These are phyloP conservation scores for Capsicum chinense DNA, from an alignment of 257 asterid species.

Conservation along the genomic window DNA sequence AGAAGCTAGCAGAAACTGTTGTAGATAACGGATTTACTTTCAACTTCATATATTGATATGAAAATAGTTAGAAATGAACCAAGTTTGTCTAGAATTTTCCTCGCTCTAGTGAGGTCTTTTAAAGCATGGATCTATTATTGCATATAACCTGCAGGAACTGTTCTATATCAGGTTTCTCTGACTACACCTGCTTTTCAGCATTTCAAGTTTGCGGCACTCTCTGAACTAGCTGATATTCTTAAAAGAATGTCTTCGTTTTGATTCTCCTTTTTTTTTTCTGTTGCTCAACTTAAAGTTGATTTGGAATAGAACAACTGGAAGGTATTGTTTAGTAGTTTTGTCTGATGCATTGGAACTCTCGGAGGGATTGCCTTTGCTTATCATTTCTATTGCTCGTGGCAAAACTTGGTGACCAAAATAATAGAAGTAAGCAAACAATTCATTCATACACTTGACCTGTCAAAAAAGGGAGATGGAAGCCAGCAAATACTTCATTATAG, in stretches of 20 bases:
- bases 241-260: neutral
- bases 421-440: constrained; percentile 1
- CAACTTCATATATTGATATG: neutral
- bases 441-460: neutral
- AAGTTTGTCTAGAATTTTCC: neutral
- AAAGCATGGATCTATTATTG: neutral
- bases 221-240: neutral
- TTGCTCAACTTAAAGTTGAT: neutral
- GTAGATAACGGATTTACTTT: neutral
- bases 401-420: neutral
- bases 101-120: neutral
- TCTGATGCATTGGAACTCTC: neutral
- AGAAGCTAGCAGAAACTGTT: constrained; percentile 14
- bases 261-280: neutral
- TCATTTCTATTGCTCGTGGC: neutral
- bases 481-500: neutral
- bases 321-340: neutral
- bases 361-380: neutral
- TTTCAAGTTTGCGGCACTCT: neutral
- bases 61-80: constrained; percentile 5
- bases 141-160: constrained; percentile 21
- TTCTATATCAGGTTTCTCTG: constrained; percentile 6
- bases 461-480: neutral
- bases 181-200: neutral
- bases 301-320: neutral